Evolutionary conservation across 345 rosid species (phyloP), one percentile per base, ranked within the genome.

Genomic region (Adansonia digitata): DNA sequence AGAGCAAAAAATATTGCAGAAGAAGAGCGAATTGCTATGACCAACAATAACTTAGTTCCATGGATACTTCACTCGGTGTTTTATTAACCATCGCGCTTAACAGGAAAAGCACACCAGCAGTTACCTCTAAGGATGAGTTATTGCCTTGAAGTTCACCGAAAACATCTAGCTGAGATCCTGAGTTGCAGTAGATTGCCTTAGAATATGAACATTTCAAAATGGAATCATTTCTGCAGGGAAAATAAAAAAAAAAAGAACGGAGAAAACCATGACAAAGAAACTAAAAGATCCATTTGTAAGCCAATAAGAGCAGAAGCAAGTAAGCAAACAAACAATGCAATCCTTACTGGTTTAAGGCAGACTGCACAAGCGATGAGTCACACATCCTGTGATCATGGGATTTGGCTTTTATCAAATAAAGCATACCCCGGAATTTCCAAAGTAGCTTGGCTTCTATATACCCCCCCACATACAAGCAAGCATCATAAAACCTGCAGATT

Each of bases 341-440:
- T 34, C 48, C 86, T 81, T 82, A 81, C 90, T 76, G 83, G 81
- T 75, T 73, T 43, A 65, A 74, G 40, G 78, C 71, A 75, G 89
- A 81, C 61, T 79, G 84, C 79, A 75, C 55, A 75, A 78, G 71
- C 59, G 86, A 82, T 49, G 88, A 85, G 78, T 89, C 90, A 72
- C 82, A 86, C 93, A 91, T 91, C 82, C 75, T 84, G 74, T 66
- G 69, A 73, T 72, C 79, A 55, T 77, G 79, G 76, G 61, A 66
- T 81, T 80, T 84, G 81, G 83, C 79, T 71, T 79, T 77, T 80
- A 77, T 46, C 84, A 82, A 74, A 75, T 62, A 83, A 78, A 60
- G 77, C 73, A 78, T 52, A 80, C 74, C 68, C 76, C 69, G 81
- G 74, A n/a, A 79, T 60, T 72, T 75, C 69, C 62, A 48, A 71